phyloP scores from a whole-genome alignment of 352 stramenopile genomes.

The Phytophthora melonis region DNA sequence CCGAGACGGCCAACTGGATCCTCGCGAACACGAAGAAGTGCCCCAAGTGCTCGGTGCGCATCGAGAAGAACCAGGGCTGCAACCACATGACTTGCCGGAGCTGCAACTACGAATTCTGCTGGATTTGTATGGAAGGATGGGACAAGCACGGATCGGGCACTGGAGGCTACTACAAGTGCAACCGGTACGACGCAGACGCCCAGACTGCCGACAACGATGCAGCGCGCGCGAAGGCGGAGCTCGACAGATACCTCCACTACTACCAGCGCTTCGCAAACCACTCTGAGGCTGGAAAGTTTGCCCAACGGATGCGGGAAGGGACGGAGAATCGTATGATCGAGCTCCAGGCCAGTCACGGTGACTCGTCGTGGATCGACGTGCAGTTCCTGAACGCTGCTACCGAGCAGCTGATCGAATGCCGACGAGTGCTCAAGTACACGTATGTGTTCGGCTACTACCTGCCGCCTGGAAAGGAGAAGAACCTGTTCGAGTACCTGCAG shows the following conservation, averaged over 20 bases:
- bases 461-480: constrained; percentile 88
- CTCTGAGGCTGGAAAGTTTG: constrained; percentile 97
- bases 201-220: constrained; percentile 80
- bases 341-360: constrained; percentile 93
- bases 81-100: constrained; percentile 99
- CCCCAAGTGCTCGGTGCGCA: constrained; percentile 98
- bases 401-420: constrained; percentile 97
- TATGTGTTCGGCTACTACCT: constrained; percentile 98
- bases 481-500: constrained; percentile 95
- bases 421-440: constrained; percentile 99
- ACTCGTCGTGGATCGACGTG: constrained; percentile 97
- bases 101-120: constrained; percentile 98
- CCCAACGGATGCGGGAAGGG: constrained; percentile 95
- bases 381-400: constrained; percentile 98
- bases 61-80: constrained; percentile 99
- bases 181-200: constrained; percentile 93
- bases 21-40: constrained; percentile 99
- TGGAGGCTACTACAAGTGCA: constrained; percentile 99
- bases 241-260: constrained; percentile 99
- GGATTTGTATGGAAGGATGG: constrained; percentile 97
- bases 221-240: constrained; percentile 94
- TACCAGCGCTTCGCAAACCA: constrained; percentile 99
- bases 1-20: constrained; percentile 99
- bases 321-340: constrained; percentile 97
- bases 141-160: constrained; percentile 96